Evolutionary conservation across 495 filamentous ascomycete species (phyloP), one percentile per base, ranked within the genome.

Genomic region (Aspergillus incahuasiensis): DNA sequence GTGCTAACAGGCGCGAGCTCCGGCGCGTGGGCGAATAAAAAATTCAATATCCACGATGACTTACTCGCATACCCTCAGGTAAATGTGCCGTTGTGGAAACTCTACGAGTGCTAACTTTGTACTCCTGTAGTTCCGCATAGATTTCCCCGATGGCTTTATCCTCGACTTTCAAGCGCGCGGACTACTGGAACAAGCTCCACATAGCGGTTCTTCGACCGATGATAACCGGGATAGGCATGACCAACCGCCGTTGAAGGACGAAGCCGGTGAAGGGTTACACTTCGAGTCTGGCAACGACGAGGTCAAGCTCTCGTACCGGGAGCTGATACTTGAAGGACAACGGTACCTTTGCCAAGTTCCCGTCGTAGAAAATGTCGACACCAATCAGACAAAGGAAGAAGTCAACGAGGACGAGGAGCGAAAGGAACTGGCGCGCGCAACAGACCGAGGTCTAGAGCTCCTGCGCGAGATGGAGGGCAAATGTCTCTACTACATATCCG

Each of bases 11-110:
- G 63, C 42, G 70, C 76, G 52, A 73, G 64, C 13, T 67, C 73
- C 5, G 68, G 66, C 42, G 76, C 71, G 22, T 70, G 74, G 57
- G 84, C 82, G 5, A 76, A 69, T 55, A 82, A 79, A 55, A 76
- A 76, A 63, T 92, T 91, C 72, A 90, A 83, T 63, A 86, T 96
- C 30, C 84, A 95, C 63, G 92, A 97, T 65, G 94, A 98, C 68
- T 68, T 98, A 9, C 78, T 96, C 34, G 92, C 94, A 19, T 90
- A 87, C 75, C 94, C 94, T 22, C 94, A 97, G 76, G 91, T 95
- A 9, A 74, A 66, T 48, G 22, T 22, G 22, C 45, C 15, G 30
- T 12, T 13, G 1, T 21, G 45, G 48, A 18, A 28, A 20, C 35
- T 24, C 32, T 16, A 15, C 19, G 0, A 5, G 18, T 52, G 24